phyloP scores from a whole-genome alignment of 1,284 basidiomycete species.

The Meira nashicola region DNA sequence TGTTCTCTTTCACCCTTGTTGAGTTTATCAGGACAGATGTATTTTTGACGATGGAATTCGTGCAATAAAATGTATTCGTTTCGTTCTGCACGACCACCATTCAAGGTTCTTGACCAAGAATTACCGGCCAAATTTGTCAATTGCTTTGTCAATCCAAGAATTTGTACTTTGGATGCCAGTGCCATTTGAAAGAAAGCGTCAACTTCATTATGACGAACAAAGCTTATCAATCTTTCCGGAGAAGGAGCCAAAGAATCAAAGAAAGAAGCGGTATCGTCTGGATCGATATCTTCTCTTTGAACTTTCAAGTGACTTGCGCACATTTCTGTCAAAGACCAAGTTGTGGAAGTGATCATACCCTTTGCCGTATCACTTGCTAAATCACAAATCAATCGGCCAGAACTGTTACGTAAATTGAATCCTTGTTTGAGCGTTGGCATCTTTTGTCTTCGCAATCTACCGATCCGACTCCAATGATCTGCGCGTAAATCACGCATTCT shows the following conservation, averaged over 20 bases:
- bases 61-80: conserved; percentile 99
- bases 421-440: conserved; percentile 73
- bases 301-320: conserved; percentile 75
- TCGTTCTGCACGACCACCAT: conserved; percentile 80
- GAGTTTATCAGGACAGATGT: conserved; percentile 90
- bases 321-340: conserved; percentile 93
- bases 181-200: conserved; percentile 97
- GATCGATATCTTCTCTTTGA: conserved; percentile 65
- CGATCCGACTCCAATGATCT: conserved; percentile 89
- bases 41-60: conserved; percentile 94
- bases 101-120: conserved; percentile 64
- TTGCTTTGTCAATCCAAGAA: conserved; percentile 82
- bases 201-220: conserved; percentile 84
- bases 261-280: conserved; percentile 84
- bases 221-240: conserved; percentile 76
- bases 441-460: conserved; percentile 78
- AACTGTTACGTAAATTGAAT: conserved; percentile 74
- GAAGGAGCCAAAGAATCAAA: conserved; percentile 77
- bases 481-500: conserved; percentile 70
- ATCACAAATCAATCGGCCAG: conserved; percentile 84
- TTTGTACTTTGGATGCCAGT: conserved; percentile 81
- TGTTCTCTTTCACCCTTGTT: conserved; percentile 61
- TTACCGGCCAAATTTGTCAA: conserved; percentile 97
- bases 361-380: conserved; percentile 90
- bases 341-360: conserved; percentile 67